A percentile compares a stretch with the other conserved stretches of the same genome.
Evolutionary conservation across 495 filamentous ascomycete genomes (phyloP).

Genomic region (Articulospora tetracladia): DNA sequence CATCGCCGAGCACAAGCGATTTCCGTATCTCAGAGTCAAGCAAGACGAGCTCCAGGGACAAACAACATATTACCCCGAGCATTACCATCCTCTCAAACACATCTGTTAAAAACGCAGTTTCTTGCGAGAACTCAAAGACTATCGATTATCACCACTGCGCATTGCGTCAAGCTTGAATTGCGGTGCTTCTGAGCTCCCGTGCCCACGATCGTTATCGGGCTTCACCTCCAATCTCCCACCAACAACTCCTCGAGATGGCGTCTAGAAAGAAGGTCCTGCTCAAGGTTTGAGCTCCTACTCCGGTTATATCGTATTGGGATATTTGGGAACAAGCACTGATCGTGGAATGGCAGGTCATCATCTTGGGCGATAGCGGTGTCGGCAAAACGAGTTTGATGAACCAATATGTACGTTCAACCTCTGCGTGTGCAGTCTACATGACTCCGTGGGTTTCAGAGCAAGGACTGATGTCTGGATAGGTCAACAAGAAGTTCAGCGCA

Average conservation of each 20-base stretch:
- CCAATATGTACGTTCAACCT: conserved; percentile 83
- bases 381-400: conserved; percentile 99
- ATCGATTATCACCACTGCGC: background rate
- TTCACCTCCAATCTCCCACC: conserved; percentile 4
- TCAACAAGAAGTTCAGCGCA: conserved; percentile 99
- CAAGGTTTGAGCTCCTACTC: conserved; percentile 59
- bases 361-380: conserved; percentile 96
- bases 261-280: conserved; percentile 90
- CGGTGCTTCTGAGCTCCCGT: background rate
- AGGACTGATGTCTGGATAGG: conserved; percentile 45
- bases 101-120: background rate
- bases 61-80: conserved; percentile 9
- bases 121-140: background rate
- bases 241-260: conserved; percentile 14
- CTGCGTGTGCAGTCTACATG: background rate
- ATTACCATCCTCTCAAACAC: background rate
- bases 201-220: conserved; percentile 18
- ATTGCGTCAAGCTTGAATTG: background rate
- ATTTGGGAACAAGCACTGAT: conserved; percentile 2
- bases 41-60: conserved; percentile 12
- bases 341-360: conserved; percentile 70
- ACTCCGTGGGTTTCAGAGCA: background rate
- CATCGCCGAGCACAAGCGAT: background rate
- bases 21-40: background rate
- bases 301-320: background rate